These are phyloP conservation scores for Powellomyces hirtus DNA, from an alignment of 192 early-diverging fungal species.

Conservation along the genomic window DNA sequence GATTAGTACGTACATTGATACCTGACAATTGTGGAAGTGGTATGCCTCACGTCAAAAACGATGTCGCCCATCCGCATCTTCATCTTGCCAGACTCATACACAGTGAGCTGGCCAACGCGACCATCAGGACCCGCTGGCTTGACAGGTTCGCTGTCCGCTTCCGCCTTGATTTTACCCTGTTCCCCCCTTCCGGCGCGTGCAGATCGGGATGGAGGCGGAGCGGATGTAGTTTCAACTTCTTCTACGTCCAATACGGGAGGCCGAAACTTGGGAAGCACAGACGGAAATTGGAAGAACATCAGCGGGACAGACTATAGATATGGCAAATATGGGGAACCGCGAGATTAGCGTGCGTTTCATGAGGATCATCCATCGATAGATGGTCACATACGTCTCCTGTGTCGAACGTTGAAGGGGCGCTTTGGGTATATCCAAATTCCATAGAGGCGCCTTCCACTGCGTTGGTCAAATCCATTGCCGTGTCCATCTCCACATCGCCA, in stretches of 20 bases:
- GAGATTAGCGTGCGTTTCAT: no score
- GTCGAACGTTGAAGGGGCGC: background rate
- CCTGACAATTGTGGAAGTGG: no score
- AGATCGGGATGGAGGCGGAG: conserved; percentile 4
- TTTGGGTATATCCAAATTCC: background rate
- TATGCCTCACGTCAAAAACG: conserved; percentile 51
- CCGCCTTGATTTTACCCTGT: conserved; percentile 9
- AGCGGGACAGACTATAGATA: conserved; percentile 15
- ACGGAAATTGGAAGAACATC: conserved; percentile 64
- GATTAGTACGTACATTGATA: background rate
- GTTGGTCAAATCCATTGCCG: background rate
- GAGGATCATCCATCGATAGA: background rate
- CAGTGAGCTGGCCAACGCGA: conserved; percentile 55
- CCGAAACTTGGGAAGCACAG: conserved; percentile 55
- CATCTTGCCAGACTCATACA: conserved; percentile 67
- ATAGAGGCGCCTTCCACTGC: background rate
- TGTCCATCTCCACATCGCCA: background rate
- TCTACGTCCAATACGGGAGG: conserved; percentile 18
- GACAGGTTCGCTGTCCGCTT: background rate
- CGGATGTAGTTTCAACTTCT: conserved; percentile 27
- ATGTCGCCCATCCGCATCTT: conserved; percentile 62
- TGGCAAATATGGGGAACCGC: background rate
- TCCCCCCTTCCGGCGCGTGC: background rate
- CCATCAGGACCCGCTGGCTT: conserved; percentile 41
- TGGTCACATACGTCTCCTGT: background rate